Base-by-base conservation (phyloP, 768 basidiomycete species). In the Amanita muscaria region DNA sequence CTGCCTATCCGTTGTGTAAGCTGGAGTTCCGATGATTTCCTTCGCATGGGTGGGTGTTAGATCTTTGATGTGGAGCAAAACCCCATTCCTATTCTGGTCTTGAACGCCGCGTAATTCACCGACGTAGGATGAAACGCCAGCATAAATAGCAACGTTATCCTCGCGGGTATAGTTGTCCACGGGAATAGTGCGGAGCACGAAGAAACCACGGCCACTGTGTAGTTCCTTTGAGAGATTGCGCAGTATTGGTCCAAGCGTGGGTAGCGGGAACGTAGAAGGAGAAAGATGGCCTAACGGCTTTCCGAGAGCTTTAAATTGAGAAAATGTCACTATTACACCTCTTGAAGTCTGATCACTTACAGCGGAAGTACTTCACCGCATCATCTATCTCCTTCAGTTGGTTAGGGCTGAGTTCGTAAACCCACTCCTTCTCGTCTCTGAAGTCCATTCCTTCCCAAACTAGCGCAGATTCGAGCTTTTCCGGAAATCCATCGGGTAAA, bases 1-100 rank as follows among this genome's bases (percentile, higher is more conserved):
- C 50, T 72, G 70, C 47, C 67, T 70, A 55, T 72, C 69, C 2
- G 69, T 73, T 3, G 68, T 73, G 50, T 71, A 71, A 31, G 70
- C 71, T 8, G 69, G 61, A 41, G 67, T 65, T 6, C 68, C 67
- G 37, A 69, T 67, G 14, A 61, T 65, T 14, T 65, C 65, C 49
- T 63, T 60, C 4, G 69, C 65, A 45, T 69, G 68, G 49, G 62
- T 66, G 39, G 62, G 53, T 23, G 62, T 69, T 38, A 73, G 61
- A 48, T 73, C 71, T 48, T 72, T 72, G 53, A 73, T 69, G 43
- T 73, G 71, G 5, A 66, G 64, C 15, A 73, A 60, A 19, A 71
- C 68, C 15, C 66, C 69, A 22, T 64, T 64, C 6, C 65, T 65
- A 8, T 7, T 16, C 22, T 54, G 64, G 50, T 73, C 70, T 53